Percentiles rank a stretch among this genome's conserved stretches.
phyloP scores from a whole-genome alignment of 805 yeast genomes.

The Candida quercuum region DNA sequence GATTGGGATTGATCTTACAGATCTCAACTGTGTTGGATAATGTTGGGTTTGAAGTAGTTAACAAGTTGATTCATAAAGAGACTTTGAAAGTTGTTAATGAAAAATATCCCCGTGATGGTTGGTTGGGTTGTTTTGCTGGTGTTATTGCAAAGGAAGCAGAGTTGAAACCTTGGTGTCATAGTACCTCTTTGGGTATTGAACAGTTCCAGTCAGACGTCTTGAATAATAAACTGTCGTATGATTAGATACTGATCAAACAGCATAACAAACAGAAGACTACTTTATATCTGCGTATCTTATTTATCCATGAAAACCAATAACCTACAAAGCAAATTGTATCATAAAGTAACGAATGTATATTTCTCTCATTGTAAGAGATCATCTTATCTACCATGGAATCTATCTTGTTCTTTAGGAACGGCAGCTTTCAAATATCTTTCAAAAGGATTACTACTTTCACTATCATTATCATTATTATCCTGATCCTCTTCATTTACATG shows the following conservation, averaged over 20 bases:
- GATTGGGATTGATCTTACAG: conserved; percentile 3
- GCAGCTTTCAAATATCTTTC: conserved; percentile 30
- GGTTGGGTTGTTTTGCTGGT: conserved; percentile 2
- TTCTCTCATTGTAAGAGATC: too few species aligned
- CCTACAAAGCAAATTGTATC: too few species aligned
- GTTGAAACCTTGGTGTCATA: conserved; percentile 4
- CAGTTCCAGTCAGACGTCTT: not conserved
- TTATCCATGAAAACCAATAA: too few species aligned
- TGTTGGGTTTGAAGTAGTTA: conserved; percentile 1
- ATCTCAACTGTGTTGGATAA: conserved; percentile 4
- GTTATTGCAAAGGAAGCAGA: conserved; percentile 1
- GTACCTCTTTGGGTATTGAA: conserved; percentile 2
- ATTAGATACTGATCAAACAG: too few species aligned
- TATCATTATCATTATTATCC: conserved; percentile 12
- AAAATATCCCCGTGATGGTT: conserved; percentile 1
- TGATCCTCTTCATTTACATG: not conserved
- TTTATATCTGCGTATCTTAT: too few species aligned
- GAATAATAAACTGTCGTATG: not conserved
- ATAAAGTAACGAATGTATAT: too few species aligned
- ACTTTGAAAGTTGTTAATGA: not conserved
- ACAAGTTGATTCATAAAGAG: conserved; percentile 1
- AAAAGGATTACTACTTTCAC: conserved; percentile 31
- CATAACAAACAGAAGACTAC: too few species aligned
- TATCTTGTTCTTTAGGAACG: conserved; percentile 31
- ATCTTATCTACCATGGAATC: too few species aligned